Base-by-base conservation (phyloP, 305 asterid species). In the Fraxinus platypoda region DNA sequence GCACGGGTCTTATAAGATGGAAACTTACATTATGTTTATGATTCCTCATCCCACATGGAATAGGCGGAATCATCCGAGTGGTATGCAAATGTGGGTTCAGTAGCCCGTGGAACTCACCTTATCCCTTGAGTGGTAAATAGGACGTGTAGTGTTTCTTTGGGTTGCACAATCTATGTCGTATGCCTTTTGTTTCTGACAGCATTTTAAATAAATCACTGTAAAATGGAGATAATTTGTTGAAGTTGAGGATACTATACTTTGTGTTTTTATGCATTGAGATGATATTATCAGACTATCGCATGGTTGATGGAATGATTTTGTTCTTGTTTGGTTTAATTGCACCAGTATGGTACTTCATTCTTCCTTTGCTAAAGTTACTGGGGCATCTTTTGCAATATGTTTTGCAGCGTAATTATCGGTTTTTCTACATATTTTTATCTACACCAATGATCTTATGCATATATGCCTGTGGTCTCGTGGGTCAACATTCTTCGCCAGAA, bases 381-480 rank as follows among this genome's bases (percentile, higher is more conserved):
- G 80, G 17, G 15, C 8, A 52, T 78, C 19, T 30, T 41, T 80
- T 19, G 25, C 57, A 28, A 46, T 34, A 37, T 77, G 68, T n/a
- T 80, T 15, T 91, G 88, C 93, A 93, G 97, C 90, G 97, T 7
- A 93, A 93, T 85, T 93, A 92, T 54, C 86, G 91, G 78, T 90
- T 84, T 90, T 93, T 93, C 88, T 90, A 89, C 87, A 76, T 92
- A 92, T 93, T 92, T 64, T 49, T 93, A 78, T 70, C 91, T 46
- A 93, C 98, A 15, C 90, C 97, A 74, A 90, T 94, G 34, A 74
- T 90, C 82, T 86, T 92, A 31, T 93, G 95, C 88, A 8, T 88
- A 54, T 89, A 87, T 43, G 89, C 91, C 19, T 92, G 85, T 76
- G 80, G 81, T 87, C 86, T 92, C 90, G 15, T 89, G 87, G 89